These are phyloP conservation scores for Moelleriella libera DNA, from an alignment of 2,329 filamentous ascomycete genomes.

Conservation along the genomic window DNA sequence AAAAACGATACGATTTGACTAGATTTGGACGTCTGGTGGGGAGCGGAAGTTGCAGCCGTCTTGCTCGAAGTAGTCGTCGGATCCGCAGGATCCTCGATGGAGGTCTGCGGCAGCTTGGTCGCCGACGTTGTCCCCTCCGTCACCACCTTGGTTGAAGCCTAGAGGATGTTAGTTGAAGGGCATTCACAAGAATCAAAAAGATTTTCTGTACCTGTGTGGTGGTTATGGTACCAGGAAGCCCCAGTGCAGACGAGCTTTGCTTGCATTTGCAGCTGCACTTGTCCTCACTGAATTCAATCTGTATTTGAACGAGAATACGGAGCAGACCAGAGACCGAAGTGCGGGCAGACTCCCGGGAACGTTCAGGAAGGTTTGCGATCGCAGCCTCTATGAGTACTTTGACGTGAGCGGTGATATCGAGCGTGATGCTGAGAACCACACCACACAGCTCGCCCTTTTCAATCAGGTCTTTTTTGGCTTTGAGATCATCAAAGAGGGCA, in stretches of 20 bases:
- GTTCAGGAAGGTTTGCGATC: conserved; percentile 1
- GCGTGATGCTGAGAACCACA: not conserved
- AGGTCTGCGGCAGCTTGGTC: not conserved
- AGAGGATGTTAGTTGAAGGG: not conserved
- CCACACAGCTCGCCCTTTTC: conserved; percentile 1
- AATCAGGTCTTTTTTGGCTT: conserved; percentile 1
- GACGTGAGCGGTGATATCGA: not conserved
- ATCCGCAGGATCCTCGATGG: not conserved
- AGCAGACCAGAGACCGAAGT: not conserved
- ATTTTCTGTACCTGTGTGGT: too few relatives aligned
- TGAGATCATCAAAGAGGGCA: not conserved
- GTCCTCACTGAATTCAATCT: conserved; percentile 1
- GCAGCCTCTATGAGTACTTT: not conserved
- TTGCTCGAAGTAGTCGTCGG: not conserved
- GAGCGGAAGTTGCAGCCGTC: not conserved
- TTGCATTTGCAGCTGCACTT: conserved; percentile 2
- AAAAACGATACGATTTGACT: not conserved
- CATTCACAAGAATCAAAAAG: too few relatives aligned
- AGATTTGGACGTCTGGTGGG: not conserved
- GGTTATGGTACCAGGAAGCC: too few relatives aligned
- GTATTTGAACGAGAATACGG: not conserved
- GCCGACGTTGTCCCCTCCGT: not conserved
- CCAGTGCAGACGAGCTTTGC: too few relatives aligned
- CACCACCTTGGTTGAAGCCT: not conserved
- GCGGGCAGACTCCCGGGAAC: not conserved